Conservation (phyloP, 2,329 filamentous ascomycete species). For the Fusarium azukiicola region DNA sequence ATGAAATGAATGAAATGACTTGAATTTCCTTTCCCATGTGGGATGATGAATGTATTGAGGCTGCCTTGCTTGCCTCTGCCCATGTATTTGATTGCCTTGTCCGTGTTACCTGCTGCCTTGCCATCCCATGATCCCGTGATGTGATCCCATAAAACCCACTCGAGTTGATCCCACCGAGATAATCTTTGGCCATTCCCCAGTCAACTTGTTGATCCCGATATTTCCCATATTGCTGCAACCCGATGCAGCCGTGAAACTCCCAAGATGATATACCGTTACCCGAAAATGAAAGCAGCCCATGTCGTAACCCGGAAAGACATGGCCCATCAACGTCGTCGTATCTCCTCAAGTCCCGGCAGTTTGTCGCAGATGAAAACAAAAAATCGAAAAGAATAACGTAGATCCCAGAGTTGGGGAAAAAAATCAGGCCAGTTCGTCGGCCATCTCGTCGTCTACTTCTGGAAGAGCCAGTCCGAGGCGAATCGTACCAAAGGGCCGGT, state of each 20-base stretch:
- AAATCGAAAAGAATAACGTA: slow-evolving; percentile 21
- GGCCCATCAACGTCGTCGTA: slow-evolving; percentile 23
- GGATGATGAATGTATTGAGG: slow-evolving; percentile 13
- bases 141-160: neutral
- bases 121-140: neutral
- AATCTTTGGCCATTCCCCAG: slow-evolving; percentile 3
- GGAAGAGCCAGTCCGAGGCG: slow-evolving; percentile 64
- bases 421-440: slow-evolving; percentile 45
- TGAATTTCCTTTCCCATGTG: neutral
- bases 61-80: slow-evolving; percentile 14
- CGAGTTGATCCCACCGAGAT: neutral
- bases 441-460: slow-evolving; percentile 42
- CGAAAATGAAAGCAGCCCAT: slow-evolving; percentile 28
- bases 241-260: slow-evolving; percentile 25
- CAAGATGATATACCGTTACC: slow-evolving; percentile 23
- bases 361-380: slow-evolving; percentile 20
- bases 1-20: slow-evolving; percentile 17
- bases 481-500: slow-evolving; percentile 70
- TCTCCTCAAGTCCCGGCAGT: slow-evolving; percentile 12
- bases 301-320: slow-evolving; percentile 11
- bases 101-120: slow-evolving; percentile 20
- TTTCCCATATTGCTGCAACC: slow-evolving; percentile 26
- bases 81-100: slow-evolving; percentile 10
- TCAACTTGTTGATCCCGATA: slow-evolving; percentile 17
- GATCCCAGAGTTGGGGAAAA: slow-evolving; percentile 10